Evolutionary conservation across 2,329 filamentous ascomycete species (phyloP), one percentile per base, ranked within the genome.

Genomic region (Chaetoscypha palmicola): DNA sequence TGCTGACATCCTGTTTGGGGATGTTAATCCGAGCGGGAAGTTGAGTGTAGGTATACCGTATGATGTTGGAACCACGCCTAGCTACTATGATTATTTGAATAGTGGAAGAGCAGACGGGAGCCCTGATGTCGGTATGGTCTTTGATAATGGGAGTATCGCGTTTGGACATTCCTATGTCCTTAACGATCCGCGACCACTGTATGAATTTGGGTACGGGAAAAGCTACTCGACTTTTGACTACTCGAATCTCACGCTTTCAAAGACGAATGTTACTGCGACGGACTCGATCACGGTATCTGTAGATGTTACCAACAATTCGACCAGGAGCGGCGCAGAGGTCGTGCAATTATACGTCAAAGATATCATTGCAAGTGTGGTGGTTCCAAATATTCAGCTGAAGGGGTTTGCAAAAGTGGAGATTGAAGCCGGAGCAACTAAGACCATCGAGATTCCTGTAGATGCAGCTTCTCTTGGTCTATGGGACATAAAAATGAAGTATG

Each of bases 161-260:
- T 80, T 94, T 53, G 90, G 95, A 66, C 94, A 95, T 66, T 81
- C 88, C 20, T 78, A 90, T 63, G 89, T 95, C 51, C 86, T 95
- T 67, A 85, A 83, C 43, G 69, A 74, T 44, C 82, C 91, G 45
- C 68, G 71, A 3, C 89, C 90, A 0, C 80, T 86, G 1, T 96
- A 83, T 59, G 85, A 88, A 41, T 96, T 96, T 55, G 90, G 91
- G 0, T 89, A 81, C 45, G 91, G 90, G 0, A 73, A 95, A 3
- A 79, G 74, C 0, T 85, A 84, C 66, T 81, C 76, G 1, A 72
- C 65, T 1, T 87, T 79, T 58, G 62, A 70, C 5, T 69, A 81
- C 33, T 70, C 70, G 1, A 66, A 71, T 23, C 47, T 74, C 30
- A 67, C 66, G 28, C 54, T 64, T 4, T 77, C 73, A 45, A 51